Evolutionary conservation across 2,329 filamentous ascomycete species (phyloP).

Genomic region (Sporothrix brunneoviolacea): DNA sequence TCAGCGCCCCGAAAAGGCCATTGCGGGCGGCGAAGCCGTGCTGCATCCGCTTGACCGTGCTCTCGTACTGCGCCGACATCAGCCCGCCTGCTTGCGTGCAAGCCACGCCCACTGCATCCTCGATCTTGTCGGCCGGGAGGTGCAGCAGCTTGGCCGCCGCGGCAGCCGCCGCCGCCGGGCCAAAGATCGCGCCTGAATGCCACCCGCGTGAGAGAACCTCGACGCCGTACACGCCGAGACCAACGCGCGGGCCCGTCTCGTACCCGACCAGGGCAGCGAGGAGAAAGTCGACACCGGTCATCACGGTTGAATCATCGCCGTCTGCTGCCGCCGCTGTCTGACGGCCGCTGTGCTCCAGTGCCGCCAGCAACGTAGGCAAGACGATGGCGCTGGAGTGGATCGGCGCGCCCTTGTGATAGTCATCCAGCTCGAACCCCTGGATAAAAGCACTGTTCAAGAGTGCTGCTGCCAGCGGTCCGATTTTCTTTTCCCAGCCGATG

Average conservation of each 20-base stretch:
- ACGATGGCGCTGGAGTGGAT: slow-evolving; percentile 32
- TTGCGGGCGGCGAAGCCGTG: slow-evolving; percentile 39
- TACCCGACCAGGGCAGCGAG: slow-evolving; percentile 32
- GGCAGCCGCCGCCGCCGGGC: slow-evolving; percentile 29
- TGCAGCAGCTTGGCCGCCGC: slow-evolving; percentile 27
- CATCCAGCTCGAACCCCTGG: slow-evolving; percentile 38
- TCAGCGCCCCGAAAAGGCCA: slow-evolving; percentile 33
- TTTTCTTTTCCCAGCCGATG: neutral
- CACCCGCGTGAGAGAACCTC: slow-evolving; percentile 34
- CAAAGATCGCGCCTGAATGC: slow-evolving; percentile 35
- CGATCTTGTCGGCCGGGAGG: slow-evolving; percentile 24
- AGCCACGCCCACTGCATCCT: slow-evolving; percentile 33
- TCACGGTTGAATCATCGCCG: slow-evolving; percentile 4
- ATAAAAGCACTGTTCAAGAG: slow-evolving; percentile 37
- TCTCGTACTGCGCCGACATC: slow-evolving; percentile 37
- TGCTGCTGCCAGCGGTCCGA: slow-evolving; percentile 32
- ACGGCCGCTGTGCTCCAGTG: slow-evolving; percentile 20
- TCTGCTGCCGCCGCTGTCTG: neutral
- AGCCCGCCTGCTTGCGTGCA: slow-evolving; percentile 33
- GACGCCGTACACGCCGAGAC: slow-evolving; percentile 30
- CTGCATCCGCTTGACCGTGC: slow-evolving; percentile 39
- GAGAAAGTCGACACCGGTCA: slow-evolving; percentile 26
- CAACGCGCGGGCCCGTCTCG: slow-evolving; percentile 33
- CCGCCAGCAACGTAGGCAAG: slow-evolving; percentile 35
- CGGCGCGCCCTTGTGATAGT: slow-evolving; percentile 35